Conservation (phyloP, 2,329 filamentous ascomycete genomes). For the Emericellopsis atlantica region DNA sequence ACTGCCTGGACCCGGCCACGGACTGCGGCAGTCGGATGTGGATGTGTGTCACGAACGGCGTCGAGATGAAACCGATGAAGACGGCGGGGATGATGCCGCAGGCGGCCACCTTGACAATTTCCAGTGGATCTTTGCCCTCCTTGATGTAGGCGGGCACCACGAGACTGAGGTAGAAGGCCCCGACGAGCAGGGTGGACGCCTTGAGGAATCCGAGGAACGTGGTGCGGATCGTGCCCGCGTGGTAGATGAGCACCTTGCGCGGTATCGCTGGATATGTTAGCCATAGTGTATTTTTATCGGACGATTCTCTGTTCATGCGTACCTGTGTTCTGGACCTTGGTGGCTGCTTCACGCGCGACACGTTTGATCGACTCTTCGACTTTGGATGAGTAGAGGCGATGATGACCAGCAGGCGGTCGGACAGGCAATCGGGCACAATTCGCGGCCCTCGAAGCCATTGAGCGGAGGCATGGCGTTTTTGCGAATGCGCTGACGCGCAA, state of each 20-base stretch:
- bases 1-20: slow-evolving; percentile 47
- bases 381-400: background rate
- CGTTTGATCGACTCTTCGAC: slow-evolving; percentile 13
- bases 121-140: slow-evolving; percentile 21
- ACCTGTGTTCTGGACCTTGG: slow-evolving; percentile 10
- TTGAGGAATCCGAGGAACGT: slow-evolving; percentile 60
- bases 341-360: slow-evolving; percentile 12
- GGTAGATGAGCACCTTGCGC: slow-evolving; percentile 57
- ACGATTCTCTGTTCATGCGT: background rate
- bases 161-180: slow-evolving; percentile 51
- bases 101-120: slow-evolving; percentile 32
- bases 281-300: too few relatives aligned
- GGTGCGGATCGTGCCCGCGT: slow-evolving; percentile 55
- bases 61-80: slow-evolving; percentile 50
- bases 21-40: slow-evolving; percentile 55
- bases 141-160: slow-evolving; percentile 46
- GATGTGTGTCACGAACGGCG: slow-evolving; percentile 61
- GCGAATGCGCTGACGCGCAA: too few relatives aligned
- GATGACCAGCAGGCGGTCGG: too few relatives aligned
- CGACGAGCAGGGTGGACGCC: slow-evolving; percentile 57
- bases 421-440: too few relatives aligned
- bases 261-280: slow-evolving; percentile 29
- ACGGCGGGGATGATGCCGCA: slow-evolving; percentile 53
- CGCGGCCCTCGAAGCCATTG: too few relatives aligned
- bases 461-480: too few relatives aligned